These are phyloP conservation scores for Hylodesmum podocarpum DNA, from an alignment of 306 rosid genomes.

Conservation along the genomic window DNA sequence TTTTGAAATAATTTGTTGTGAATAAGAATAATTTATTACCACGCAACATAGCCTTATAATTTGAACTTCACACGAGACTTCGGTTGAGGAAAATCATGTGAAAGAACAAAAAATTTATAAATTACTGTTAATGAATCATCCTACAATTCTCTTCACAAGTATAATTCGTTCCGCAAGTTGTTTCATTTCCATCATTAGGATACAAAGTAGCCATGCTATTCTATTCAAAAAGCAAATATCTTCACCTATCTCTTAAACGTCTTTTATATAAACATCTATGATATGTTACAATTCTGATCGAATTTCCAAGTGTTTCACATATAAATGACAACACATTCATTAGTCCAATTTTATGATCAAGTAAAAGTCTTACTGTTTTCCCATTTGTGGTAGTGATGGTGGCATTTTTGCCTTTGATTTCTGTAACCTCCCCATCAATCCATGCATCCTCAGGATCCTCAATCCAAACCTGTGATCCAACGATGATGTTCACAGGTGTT, in stretches of 20 bases:
- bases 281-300: background rate
- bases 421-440: constrained; percentile 73
- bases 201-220: constrained; percentile 20
- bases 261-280: background rate
- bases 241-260: background rate
- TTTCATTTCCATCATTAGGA: constrained; percentile 24
- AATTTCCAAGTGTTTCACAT: background rate
- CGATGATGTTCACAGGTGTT: constrained; percentile 82
- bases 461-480: constrained; percentile 86
- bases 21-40: background rate
- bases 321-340: background rate
- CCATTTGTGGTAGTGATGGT: constrained; percentile 52
- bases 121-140: background rate
- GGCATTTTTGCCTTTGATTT: constrained; percentile 56
- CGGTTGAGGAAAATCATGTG: background rate
- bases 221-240: constrained; percentile 17
- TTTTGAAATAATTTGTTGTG: too few species aligned
- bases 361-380: constrained; percentile 57
- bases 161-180: background rate
- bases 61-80: background rate
- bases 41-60: background rate
- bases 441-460: constrained; percentile 75
- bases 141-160: background rate
- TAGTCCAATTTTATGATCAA: constrained; percentile 28
- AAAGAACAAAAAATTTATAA: background rate